Base-by-base conservation (phyloP, 495 filamentous ascomycete species). In the Neurospora sp. region DNA sequence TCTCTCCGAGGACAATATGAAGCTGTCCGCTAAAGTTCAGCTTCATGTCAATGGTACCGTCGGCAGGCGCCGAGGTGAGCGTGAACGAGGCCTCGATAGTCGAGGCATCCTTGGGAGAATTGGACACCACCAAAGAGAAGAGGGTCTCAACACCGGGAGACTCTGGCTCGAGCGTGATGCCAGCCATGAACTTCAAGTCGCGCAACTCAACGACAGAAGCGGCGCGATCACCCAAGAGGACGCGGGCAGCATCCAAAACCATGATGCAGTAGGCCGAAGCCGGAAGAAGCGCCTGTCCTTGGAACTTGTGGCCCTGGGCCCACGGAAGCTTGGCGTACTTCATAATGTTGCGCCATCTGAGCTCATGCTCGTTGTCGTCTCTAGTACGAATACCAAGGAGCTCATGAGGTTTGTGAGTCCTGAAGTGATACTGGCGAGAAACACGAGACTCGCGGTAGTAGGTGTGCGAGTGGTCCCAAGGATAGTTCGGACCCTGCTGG, bases 141-240 rank as follows among this genome's bases (percentile, higher is more conserved):
- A 87, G 45, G 5, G 81, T 74, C 75, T 89, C 87, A 0, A 84
- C 77, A 0, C 84, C 86, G 1, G 75, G 39, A 3, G 83, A 77
- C 10, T 86, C 85, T 1, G 77, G 77, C n/a, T 86, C 84, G 1
- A 90, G 77, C 0, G 80, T 82, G 38, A 90, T 84, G 0, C 87
- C 86, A 47, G 78, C 83, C 0, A 76, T 70, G 27, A 90, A 86
- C 14, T 77, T 75, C 10, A 85, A 31, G 69, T 84, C 77, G 1
- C 74, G 73, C 3, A 85, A 75, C 72, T 84, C 84, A n/a, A 85
- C 69, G 3, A 83, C 2, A 0, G 83, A 81, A 9, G 80, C 83
- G 0, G 75, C 31, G 8, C 77, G 79, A 12, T 74, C 77, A 1
- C 69, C 75, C 18, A 82, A 68, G 3, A 75, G 70, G 18, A 39